phyloP scores from a whole-genome alignment of 225 moss, liverwort and hornwort species.

The Ulota crispa region DNA sequence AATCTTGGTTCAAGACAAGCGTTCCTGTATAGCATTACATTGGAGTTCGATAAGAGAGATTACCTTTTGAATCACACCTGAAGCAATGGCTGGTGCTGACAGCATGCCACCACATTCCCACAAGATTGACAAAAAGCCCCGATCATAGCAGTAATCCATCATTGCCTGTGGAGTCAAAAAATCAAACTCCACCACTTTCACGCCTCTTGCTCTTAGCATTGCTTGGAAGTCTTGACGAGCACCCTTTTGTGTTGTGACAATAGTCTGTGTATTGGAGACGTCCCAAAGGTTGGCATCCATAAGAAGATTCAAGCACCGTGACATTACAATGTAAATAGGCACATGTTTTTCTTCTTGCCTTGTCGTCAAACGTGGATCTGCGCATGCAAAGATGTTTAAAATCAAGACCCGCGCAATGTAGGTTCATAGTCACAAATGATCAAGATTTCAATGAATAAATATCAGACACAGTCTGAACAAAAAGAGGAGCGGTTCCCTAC shows the following conservation, averaged over 20 bases:
- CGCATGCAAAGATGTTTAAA: constrained; percentile 1
- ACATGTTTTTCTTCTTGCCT: constrained; percentile 87
- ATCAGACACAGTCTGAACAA: background rate
- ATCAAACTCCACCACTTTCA: constrained; percentile 94
- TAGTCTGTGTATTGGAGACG: constrained; percentile 78
- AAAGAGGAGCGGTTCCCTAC: constrained; percentile 48
- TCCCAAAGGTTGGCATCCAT: constrained; percentile 83
- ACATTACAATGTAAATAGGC: constrained; percentile 91
- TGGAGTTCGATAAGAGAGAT: constrained; percentile 9
- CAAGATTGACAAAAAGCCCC: constrained; percentile 80
- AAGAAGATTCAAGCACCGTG: constrained; percentile 76
- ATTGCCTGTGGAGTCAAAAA: constrained; percentile 83
- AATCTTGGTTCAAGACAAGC: background rate
- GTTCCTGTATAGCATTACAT: background rate
- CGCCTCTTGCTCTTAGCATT: constrained; percentile 67
- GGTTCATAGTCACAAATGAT: constrained; percentile 1
- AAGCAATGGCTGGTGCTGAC: constrained; percentile 91
- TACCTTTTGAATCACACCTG: constrained; percentile 95
- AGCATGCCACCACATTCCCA: constrained; percentile 98
- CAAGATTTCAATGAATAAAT: background rate
- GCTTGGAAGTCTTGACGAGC: constrained; percentile 79
- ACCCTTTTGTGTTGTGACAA: constrained; percentile 87
- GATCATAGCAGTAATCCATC: constrained; percentile 92
- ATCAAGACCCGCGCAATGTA: background rate
- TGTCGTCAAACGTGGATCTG: constrained; percentile 94